Evolutionary conservation across 345 rosid genomes (phyloP), one percentile per base, ranked within the genome.

Genomic region (Citrus unshiu): DNA sequence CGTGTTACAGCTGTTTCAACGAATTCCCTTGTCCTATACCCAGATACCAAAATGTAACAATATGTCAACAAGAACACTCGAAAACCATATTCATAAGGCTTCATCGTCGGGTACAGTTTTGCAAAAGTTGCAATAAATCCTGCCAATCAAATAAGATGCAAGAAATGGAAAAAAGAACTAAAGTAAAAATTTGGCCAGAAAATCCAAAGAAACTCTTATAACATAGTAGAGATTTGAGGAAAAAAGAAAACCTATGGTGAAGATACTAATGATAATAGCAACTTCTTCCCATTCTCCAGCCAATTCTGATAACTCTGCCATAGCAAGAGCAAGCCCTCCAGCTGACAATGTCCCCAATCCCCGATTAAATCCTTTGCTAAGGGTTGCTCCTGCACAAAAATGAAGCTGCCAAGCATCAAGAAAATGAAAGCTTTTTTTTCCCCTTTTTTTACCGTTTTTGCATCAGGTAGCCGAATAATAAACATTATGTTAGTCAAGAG

Each of bases 341-440:
- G 99, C 99, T 27, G 97, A 95, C 80, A 95, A 81, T 43, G 99
- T 95, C 71, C 98, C 99, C 74, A 95, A 78, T 19, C 90, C 99
- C 40, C 98, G 82, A 77, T 95, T 95, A 62, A 92, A 89, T 76
- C 99, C 98, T 87, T 93, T 95, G 90, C 97, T 92, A 74, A 95
- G 90, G 1, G 99, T 95, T 46, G 99, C 98, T 70, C 98, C 99
- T 92, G 84, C 25, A 82, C 56, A 67, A 65, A 63, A 82, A 78
- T 32, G 63, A 2, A 37, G 59, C 59, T 14, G 58, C 30, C 13
- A 35, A 61, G 40, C 13, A 59, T 51, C 51, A 39, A 64, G 27
- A n/a, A 10, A 58, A 73, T 46, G 51, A 56, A 74, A 12, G 51
- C 51, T 46, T 46, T 46, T 68, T 16, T 6, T 7, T 4, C 6